Evolutionary conservation across 2,329 filamentous ascomycete genomes (phyloP).

Genomic region (Cladosporium sp.): DNA sequence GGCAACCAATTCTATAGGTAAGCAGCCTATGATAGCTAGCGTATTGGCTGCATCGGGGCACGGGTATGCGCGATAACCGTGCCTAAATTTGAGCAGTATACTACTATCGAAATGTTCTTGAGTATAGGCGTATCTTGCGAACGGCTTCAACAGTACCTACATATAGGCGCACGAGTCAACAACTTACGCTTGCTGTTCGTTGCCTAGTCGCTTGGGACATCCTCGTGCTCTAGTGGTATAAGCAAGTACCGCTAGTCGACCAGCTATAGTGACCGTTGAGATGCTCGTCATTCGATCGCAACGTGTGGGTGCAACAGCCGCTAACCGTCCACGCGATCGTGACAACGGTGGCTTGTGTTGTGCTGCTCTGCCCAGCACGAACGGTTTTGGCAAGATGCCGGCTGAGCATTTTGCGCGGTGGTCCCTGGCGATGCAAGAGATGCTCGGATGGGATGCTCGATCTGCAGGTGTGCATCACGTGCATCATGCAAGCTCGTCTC

Average conservation of each 20-base stretch:
- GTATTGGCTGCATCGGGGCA: not conserved
- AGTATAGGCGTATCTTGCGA: not conserved
- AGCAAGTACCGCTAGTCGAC: not conserved
- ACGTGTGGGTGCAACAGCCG: not conserved
- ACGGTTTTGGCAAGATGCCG: not conserved
- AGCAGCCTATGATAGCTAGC: not conserved
- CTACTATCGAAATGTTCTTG: not conserved
- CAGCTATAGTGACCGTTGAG: not conserved
- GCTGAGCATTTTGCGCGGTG: not conserved
- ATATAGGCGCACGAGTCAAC: not conserved
- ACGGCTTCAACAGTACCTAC: not conserved
- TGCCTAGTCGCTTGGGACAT: not conserved
- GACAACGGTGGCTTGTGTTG: not conserved
- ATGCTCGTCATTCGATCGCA: not conserved
- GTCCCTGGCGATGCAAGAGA: not conserved
- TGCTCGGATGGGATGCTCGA: not conserved
- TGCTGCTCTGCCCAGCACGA: not conserved
- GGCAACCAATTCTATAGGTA: not conserved
- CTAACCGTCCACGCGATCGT: not conserved
- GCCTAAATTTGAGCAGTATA: not conserved
- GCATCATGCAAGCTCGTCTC: constrained; percentile 2
- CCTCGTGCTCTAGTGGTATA: not conserved
- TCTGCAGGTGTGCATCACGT: constrained; percentile 2
- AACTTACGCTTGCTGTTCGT: too few species aligned
- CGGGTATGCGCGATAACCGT: not conserved